Evolutionary conservation across 805 yeast species (phyloP), one percentile per base, ranked within the genome.

Genomic region (Candida nitratophila): DNA sequence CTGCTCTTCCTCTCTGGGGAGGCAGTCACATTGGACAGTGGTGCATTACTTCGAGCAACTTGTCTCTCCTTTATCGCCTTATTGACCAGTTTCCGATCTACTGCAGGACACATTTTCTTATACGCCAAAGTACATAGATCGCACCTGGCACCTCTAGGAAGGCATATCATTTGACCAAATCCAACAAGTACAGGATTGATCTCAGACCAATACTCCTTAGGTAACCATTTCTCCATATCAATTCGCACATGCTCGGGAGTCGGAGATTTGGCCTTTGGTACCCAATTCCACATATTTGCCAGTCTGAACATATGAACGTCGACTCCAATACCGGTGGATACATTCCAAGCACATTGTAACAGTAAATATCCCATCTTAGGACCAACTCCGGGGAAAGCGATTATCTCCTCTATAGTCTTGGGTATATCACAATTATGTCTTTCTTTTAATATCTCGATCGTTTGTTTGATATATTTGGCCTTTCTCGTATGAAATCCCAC

Each of bases 311-410:
- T 79, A 61, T 90, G 98, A 3, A 87, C 90, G 59, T 90, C 98
- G 11, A 90, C 96, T 9, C 97, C 96, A n/a, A 90, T 86, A 0
- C 97, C 97, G 14, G 70, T 66, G 43, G 73, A 80, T 46, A 81
- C 67, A 36, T 71, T 67, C 96, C 96, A 89, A 0, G 93, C 96
- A 35, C 78, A 75, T 54, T 88, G 96, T 46, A 88, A 66, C 1
- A 90, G 71, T 34, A 90, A 64, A 58, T 76, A 84, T 0, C 95
- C 96, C 98, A 90, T 90, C 60, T 90, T 90, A 9, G 96, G 96
- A 0, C 98, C 98, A 3, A 90, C 95, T 0, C 98, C 98, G 0
- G 96, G 96, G 29, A 90, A 65, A 0, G 74, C 61, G 5, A 76
- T 70, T 42, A 90, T 70, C 1, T 82, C 90, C 7, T 74, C 79